Base-by-base conservation (phyloP, 2,329 filamentous ascomycete genomes). In the Pseudogymnoascus sp. region DNA sequence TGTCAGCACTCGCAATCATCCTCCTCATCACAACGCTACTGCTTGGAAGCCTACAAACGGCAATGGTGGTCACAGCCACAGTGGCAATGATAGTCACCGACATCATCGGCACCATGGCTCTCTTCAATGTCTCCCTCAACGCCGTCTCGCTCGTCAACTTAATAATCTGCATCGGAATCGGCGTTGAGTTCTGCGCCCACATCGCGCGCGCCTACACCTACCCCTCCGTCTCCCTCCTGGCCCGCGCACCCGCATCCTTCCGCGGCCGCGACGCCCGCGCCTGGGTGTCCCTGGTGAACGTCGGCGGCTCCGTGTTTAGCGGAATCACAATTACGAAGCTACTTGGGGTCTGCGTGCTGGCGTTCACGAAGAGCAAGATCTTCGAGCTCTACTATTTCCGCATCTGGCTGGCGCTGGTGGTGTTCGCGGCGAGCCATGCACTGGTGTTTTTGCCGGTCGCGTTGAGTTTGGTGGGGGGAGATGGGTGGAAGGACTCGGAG, bases 341-440 rank as follows among this genome's bases (percentile, higher is more conserved):
- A 1, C 79, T 99, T 1, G 94, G 94, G 3, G 93, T 99, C 0
- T 88, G 83, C 52, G 94, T 99, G 36, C 80, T 99, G 19, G 94
- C 94, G 0, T 99, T 97, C 71, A 99, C 94, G 6, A 81, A 90
- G 60, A 96, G 91, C 75, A 99, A 97, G 84, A 99, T 99, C 72
- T 99, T 99, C 70, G 95, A 99, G 78, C 91, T 99, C 63, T 99
- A 99, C 77, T 99, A 99, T 76, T 99, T 99, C 82, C 84, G 94
- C 45, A 90, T 99, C 45, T 99, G 94, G 94, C 79, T 97, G 16
- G 89, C 92, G 5, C 83, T 99, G 62, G 92, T 99, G 9, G 74
- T 95, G 8, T 93, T 96, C 74, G 95, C 92, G 2, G 91, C 91
- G 6, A 82, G 87, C 8, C 94, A 99, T 74, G 91, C 94, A 0